Evolutionary conservation across 306 rosid genomes (phyloP), one percentile per base, ranked within the genome.

Genomic region (Corylus heterophylla): DNA sequence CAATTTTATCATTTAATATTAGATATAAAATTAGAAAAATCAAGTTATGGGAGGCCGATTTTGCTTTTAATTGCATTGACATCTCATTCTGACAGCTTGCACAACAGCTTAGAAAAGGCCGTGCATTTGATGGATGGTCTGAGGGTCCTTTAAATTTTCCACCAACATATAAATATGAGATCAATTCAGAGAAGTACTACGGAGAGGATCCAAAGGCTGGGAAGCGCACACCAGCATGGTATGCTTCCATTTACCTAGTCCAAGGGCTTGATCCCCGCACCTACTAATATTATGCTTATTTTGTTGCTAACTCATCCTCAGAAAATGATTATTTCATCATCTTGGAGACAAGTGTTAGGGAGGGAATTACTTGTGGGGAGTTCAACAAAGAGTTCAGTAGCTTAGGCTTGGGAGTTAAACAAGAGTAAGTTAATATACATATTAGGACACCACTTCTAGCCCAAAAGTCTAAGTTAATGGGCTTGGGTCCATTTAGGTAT

Each of bases 211-310:
- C 92, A 77, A 96, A 81, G 76, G 83, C 74, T 74, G 90, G 85
- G 71, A 91, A 90, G 88, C 98, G 98, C 27, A 79, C 89, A 51
- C 99, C 98, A 35, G 94, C 99, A 66, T 93, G 99, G 99, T 96
- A 91, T 73, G 93, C 80, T 86, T 80, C 17, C 58, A 50, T 76
- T 73, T 75, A 50, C 35, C 64, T 69, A 37, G 48, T 54, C 81
- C 31, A 14, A 18, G 64, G 44, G 73, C 76, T 47, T 78, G 77
- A 73, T 79, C 72, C 75, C 69, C 47, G 13, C 73, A 67, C 78
- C 71, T 76, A 27, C 74, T 48, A 76, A 59, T 77, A 45, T 7
- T 66, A 35, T 74, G 48, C 48, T 71, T 50, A 64, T 44, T 67
- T 63, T n/a, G 47, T 35, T 66, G 71, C 44, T 66, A 39, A 3